Evolutionary conservation across 192 early-diverging fungal genomes (phyloP), one percentile per base, ranked within the genome.

Genomic region (Lunasporangiospora selenospora): DNA sequence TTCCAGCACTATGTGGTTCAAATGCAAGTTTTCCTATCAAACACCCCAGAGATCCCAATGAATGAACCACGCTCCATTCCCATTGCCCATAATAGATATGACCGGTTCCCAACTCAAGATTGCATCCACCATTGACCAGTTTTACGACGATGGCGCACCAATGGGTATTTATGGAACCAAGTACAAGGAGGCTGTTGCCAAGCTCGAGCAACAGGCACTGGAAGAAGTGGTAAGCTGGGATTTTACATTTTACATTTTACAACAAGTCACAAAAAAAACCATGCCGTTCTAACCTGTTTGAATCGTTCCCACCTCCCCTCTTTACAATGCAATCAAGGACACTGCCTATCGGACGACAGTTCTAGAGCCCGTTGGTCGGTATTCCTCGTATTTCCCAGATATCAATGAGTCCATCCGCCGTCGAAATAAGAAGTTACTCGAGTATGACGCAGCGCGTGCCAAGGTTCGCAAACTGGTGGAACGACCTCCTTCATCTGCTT

Each of bases 321-420:
- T 24, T 18, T 34, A 12, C 2, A 29, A 13, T 31, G 9, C 47
- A n/a, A 29, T 37, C 16, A 58, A 85, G 90, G 92, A 97, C 69
- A 84, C 86, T 9, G 89, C 88, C 27, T 99, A 92, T 76, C 82
- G 89, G 38, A 78, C 86, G 3, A 93, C 97, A 16, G 95, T 98
- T 5, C 67, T 96, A 56, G 90, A 98, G 38, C 97, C 98, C 3
- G 76, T 99, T 45, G 91, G 90, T 27, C 86, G 91, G 53, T 90
- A 93, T 65, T 86, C 87, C 52, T 85, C 82, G 49, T 95, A 90
- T 51, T 89, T 99, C 59, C 96, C 98, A 4, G 94, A 96, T 54
- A 88, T 97, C 62, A 95, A 96, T 73, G 92, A 95, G 62, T 89
- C 91, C 16, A 94, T 96, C 26, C 93, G 91, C 75, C 89, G 93